phyloP scores from a whole-genome alignment of 768 basidiomycete species.

The Suillus subaureus region DNA sequence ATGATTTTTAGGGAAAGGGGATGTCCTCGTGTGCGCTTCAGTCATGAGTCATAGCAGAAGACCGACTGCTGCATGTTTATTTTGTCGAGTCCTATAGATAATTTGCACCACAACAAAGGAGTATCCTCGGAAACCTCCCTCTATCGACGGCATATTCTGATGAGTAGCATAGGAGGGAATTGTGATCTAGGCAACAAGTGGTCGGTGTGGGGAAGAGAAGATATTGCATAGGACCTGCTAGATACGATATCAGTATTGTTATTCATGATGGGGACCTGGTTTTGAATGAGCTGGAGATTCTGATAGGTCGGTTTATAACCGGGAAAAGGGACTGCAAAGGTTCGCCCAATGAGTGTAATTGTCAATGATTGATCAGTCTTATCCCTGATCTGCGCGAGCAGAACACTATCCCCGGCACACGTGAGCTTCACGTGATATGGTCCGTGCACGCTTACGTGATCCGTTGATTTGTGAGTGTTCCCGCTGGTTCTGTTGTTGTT shows the following conservation, averaged over 20 bases:
- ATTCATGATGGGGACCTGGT: neutral
- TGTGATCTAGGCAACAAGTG: too few species aligned
- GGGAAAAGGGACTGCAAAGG: too few species aligned
- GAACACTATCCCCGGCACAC: too few species aligned
- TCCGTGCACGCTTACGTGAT: conserved; percentile 6
- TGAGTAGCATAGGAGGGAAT: neutral
- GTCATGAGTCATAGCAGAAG: neutral
- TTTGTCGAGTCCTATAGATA: neutral
- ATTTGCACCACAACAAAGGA: neutral
- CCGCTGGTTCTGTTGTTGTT: neutral
- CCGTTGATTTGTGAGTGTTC: conserved; percentile 1
- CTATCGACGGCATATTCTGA: neutral
- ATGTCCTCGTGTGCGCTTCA: neutral
- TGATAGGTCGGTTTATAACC: too few species aligned
- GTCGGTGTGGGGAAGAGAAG: too few species aligned
- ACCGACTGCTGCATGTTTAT: neutral
- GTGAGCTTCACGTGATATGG: neutral
- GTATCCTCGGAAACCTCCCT: neutral
- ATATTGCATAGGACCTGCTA: too few species aligned
- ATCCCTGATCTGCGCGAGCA: too few species aligned
- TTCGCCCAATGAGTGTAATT: too few species aligned
- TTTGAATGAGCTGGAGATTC: too few species aligned
- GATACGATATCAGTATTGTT: too few species aligned
- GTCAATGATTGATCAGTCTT: too few species aligned
- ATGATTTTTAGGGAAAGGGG: neutral